Conservation (phyloP, 331 rosid species). For the Quercus lobata region DNA sequence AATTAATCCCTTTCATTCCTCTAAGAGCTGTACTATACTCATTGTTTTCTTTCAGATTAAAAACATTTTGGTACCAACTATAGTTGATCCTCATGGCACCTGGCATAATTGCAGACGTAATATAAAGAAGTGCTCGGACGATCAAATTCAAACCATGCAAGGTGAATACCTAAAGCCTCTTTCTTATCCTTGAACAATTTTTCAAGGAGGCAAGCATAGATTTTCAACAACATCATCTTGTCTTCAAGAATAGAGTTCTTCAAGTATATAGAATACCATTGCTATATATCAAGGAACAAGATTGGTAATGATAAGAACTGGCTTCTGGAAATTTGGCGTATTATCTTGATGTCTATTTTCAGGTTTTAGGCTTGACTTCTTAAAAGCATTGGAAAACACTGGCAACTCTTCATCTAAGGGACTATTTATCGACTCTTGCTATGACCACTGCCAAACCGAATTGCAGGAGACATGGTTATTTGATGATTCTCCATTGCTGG, state of each 20-base stretch:
- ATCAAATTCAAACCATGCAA: conserved; percentile 68
- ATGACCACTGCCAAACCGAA: conserved; percentile 91
- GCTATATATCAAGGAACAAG: not conserved
- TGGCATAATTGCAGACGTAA: conserved; percentile 82
- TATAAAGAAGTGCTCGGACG: conserved; percentile 60
- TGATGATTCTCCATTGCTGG: conserved; percentile 58
- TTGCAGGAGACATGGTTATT: conserved; percentile 82
- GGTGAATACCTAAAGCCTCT: conserved; percentile 31
- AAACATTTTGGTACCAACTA: conserved; percentile 84
- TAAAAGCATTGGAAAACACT: conserved; percentile 49
- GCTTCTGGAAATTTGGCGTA: not conserved
- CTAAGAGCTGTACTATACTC: conserved; percentile 10
- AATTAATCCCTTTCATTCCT: not conserved
- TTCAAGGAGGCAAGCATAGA: not conserved
- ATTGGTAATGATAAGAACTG: not conserved
- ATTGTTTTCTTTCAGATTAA: conserved; percentile 52
- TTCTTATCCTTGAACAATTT: not conserved
- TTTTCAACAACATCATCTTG: too few relatives aligned
- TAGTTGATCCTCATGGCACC: conserved; percentile 75
- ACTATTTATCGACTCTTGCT: conserved; percentile 81
- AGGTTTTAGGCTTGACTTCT: conserved; percentile 70
- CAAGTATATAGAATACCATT: too few relatives aligned
- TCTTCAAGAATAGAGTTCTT: not conserved
- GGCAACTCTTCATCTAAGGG: conserved; percentile 50
- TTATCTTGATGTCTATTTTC: conserved; percentile 13